Percentiles rank a stretch among this genome's conserved stretches.
Conservation (phyloP, 148 eudicot species). For the Vaccinium darrowii region DNA sequence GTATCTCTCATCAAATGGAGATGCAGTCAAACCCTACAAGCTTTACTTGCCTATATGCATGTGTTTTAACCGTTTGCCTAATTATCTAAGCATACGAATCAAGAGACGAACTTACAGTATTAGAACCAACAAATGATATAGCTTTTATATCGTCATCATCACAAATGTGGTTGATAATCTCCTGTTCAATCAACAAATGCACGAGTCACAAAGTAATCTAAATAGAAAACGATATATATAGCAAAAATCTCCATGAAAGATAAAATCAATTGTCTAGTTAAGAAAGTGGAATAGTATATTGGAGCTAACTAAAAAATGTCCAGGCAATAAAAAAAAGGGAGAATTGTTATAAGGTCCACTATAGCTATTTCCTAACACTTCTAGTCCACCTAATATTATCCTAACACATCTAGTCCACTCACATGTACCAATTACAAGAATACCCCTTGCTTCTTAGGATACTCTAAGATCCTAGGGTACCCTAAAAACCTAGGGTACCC, state of each 20-base stretch:
- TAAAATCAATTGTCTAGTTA: neutral
- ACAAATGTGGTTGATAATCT: slow-evolving; percentile 48
- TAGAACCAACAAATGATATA: slow-evolving; percentile 64
- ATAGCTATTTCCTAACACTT: too few species aligned
- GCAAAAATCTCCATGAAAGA: neutral
- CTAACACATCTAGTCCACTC: too few species aligned
- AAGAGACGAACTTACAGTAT: slow-evolving; percentile 39
- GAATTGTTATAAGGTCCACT: too few species aligned
- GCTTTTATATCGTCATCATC: slow-evolving; percentile 60
- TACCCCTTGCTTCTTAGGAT: too few species aligned
- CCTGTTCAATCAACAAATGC: slow-evolving; percentile 33
- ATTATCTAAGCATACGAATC: slow-evolving; percentile 1
- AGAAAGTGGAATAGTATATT: neutral
- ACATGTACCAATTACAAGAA: too few species aligned
- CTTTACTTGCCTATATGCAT: neutral
- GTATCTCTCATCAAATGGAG: neutral
- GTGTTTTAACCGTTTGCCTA: neutral
- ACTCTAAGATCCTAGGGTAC: too few species aligned
- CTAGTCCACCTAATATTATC: too few species aligned
- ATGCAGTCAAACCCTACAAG: neutral
- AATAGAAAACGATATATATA: neutral
- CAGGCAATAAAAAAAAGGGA: neutral
- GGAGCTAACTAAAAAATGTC: neutral
- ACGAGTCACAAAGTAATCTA: neutral
- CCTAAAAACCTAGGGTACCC: too few species aligned